phyloP scores from a whole-genome alignment of 75 land plant species.

The Sequoia sempervirens region DNA sequence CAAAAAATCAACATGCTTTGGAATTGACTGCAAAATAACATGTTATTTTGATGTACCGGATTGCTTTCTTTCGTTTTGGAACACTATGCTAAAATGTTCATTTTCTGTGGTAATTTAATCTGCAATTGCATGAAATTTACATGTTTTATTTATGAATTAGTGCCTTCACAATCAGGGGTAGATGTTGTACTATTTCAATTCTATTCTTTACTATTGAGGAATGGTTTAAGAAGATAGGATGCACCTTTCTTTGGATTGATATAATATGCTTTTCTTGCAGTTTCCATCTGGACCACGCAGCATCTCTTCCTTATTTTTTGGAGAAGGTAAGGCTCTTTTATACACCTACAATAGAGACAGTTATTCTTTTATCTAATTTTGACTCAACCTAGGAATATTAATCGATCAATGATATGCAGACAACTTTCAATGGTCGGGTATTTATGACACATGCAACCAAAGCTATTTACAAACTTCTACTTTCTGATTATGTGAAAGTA shows the following conservation, averaged over 20 bases:
- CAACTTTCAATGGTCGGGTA: slow-evolving; percentile 88
- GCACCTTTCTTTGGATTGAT: neutral
- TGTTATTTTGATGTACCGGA: neutral
- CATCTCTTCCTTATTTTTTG: slow-evolving; percentile 94
- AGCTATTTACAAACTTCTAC: slow-evolving; percentile 86
- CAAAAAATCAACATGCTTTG: neutral
- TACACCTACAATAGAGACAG: neutral
- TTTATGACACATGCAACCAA: slow-evolving; percentile 99
- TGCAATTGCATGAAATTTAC: neutral
- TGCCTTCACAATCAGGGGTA: neutral
- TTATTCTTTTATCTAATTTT: slow-evolving; percentile 1
- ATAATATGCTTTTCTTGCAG: slow-evolving; percentile 37
- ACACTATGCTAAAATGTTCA: neutral
- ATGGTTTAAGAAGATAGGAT: neutral
- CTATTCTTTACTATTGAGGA: neutral
- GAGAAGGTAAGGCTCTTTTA: slow-evolving; percentile 65
- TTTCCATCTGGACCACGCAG: slow-evolving; percentile 98
- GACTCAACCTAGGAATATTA: neutral
- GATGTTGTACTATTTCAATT: neutral
- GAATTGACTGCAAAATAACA: neutral
- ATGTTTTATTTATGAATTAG: neutral
- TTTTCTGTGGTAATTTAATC: neutral
- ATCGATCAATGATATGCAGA: slow-evolving; percentile 36
- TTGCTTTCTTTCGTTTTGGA: neutral
- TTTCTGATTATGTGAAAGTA: slow-evolving; percentile 89